These are phyloP conservation scores for Chytridiales sp. DNA, from an alignment of 371 early-diverging fungal species.

Conservation along the genomic window DNA sequence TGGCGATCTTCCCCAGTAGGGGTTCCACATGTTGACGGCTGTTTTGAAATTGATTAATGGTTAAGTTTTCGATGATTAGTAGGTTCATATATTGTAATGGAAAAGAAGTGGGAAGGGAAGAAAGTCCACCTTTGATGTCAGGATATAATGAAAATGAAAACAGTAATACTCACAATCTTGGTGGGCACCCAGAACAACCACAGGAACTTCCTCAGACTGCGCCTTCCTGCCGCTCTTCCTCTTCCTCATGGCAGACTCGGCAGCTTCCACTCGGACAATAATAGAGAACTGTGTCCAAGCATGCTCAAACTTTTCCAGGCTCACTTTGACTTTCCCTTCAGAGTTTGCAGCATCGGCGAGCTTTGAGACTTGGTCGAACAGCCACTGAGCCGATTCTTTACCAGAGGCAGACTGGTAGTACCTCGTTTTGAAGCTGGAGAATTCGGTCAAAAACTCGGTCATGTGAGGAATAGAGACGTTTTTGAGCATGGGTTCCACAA, in stretches of 20 bases:
- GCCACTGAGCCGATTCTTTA: conserved; percentile 72
- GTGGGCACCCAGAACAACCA: conserved; percentile 86
- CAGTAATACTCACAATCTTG: conserved; percentile 72
- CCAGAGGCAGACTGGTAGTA: conserved; percentile 73
- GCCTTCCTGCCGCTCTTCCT: neutral
- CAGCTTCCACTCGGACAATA: conserved; percentile 59
- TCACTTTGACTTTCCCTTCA: conserved; percentile 58
- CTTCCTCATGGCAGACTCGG: neutral
- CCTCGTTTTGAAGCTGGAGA: conserved; percentile 81
- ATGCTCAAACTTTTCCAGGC: conserved; percentile 75
- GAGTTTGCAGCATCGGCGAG: too few relatives aligned
- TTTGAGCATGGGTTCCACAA: conserved; percentile 57
- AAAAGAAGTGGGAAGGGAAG: neutral
- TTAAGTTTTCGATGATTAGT: neutral
- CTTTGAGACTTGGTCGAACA: conserved; percentile 65
- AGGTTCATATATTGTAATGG: neutral
- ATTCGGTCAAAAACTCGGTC: conserved; percentile 60
- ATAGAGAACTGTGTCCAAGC: conserved; percentile 60
- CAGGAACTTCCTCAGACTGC: conserved; percentile 48
- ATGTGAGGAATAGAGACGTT: conserved; percentile 65
- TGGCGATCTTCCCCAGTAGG: conserved; percentile 75
- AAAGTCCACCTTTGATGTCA: neutral
- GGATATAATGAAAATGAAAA: neutral
- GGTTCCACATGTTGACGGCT: conserved; percentile 67
- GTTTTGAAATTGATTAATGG: neutral